Evolutionary conservation across 129 eudicot genomes (phyloP).

Genomic region (Chrysanthemum lavandulifolium): DNA sequence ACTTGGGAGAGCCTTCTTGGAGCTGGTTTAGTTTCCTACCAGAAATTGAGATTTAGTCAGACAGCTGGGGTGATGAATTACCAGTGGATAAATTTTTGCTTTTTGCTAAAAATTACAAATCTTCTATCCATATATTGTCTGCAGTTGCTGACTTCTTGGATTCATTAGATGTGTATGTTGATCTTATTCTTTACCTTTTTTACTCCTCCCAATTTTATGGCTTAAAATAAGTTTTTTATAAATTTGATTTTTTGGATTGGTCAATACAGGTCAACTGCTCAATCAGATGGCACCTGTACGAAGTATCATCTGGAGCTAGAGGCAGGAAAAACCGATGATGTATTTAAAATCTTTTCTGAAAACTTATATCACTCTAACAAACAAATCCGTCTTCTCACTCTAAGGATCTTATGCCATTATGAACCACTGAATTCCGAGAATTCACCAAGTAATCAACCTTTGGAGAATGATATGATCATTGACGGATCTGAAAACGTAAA

Average conservation of each 20-base stretch:
- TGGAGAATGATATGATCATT: conserved; percentile 25
- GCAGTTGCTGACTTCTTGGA: conserved; percentile 78
- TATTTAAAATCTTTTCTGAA: conserved; percentile 56
- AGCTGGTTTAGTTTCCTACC: conserved; percentile 64
- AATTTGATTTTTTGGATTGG: conserved; percentile 18
- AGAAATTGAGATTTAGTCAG: conserved; percentile 31
- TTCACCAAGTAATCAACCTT: conserved; percentile 28
- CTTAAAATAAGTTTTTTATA: background rate
- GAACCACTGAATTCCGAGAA: conserved; percentile 39
- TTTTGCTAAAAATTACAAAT: conserved; percentile 62
- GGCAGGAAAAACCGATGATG: conserved; percentile 46
- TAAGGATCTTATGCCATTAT: conserved; percentile 85
- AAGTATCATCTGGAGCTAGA: conserved; percentile 49
- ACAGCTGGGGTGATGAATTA: conserved; percentile 31
- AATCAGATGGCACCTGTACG: conserved; percentile 17
- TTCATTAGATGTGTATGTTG: conserved; percentile 54
- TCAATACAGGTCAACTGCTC: conserved; percentile 43
- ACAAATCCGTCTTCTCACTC: conserved; percentile 60
- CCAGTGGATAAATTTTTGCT: conserved; percentile 42
- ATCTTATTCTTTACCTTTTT: conserved; percentile 10
- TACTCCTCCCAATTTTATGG: background rate
- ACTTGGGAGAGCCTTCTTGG: conserved; percentile 76
- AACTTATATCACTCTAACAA: conserved; percentile 64
- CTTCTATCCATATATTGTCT: conserved; percentile 63
- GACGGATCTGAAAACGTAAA: conserved; percentile 29